These are phyloP conservation scores for Tolypocladium album DNA, from an alignment of 2,329 filamentous ascomycete genomes.

Conservation along the genomic window DNA sequence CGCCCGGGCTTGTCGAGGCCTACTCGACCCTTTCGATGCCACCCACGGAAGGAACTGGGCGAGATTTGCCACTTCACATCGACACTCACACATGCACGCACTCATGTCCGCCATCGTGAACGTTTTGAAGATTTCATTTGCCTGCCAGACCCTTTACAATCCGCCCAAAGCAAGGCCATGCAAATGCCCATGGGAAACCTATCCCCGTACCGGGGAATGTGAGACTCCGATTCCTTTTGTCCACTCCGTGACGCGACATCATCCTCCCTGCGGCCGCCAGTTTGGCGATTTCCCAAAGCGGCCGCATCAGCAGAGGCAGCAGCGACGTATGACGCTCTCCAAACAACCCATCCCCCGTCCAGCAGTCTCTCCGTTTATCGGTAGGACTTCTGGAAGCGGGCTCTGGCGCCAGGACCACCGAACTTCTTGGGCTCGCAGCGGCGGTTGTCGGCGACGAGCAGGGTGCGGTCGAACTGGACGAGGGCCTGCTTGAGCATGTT, in stretches of 20 bases:
- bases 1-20: neutral
- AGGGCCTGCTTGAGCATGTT: constrained; percentile 97
- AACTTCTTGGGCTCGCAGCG: constrained; percentile 99
- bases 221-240: constrained; percentile 25
- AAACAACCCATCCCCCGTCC: neutral
- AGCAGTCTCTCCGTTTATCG: constrained; percentile 52
- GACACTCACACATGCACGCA: constrained; percentile 2
- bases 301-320: constrained; percentile 8
- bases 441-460: constrained; percentile 98
- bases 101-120: constrained; percentile 17
- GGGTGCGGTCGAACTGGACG: constrained; percentile 89
- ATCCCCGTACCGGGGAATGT: constrained; percentile 27
- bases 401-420: constrained; percentile 83
- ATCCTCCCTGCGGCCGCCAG: constrained; percentile 7
- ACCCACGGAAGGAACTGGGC: neutral
- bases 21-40: neutral
- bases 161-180: constrained; percentile 39
- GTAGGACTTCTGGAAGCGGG: constrained; percentile 99
- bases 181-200: constrained; percentile 36
- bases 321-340: constrained; percentile 2
- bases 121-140: constrained; percentile 38
- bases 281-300: neutral
- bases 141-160: constrained; percentile 39
- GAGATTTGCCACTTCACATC: neutral
- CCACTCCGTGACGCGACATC: constrained; percentile 16